phyloP scores from a whole-genome alignment of 495 filamentous ascomycete genomes.

The Bacidia gigantensis region DNA sequence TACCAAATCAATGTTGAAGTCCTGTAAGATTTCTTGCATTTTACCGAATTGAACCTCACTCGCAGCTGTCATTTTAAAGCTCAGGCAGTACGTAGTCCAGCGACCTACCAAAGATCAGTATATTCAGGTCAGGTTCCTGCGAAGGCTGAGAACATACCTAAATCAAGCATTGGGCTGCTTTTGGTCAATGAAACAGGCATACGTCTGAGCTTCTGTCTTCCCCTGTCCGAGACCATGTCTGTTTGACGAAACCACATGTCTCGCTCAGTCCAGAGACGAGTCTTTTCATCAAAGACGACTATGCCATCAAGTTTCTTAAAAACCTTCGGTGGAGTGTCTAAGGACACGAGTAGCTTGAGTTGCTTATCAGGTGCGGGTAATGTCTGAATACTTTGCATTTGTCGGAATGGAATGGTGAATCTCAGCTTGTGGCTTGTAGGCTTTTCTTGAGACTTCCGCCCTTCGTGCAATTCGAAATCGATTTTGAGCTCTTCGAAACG shows the following conservation, averaged over 20 bases:
- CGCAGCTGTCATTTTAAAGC: conserved; percentile 27
- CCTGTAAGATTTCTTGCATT: conserved; percentile 43
- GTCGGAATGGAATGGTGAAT: conserved; percentile 49
- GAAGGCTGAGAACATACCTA: conserved; percentile 37
- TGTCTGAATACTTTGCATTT: conserved; percentile 44
- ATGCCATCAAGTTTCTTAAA: conserved; percentile 40
- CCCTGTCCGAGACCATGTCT: conserved; percentile 42
- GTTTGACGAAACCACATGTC: conserved; percentile 69
- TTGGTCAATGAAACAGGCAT: conserved; percentile 42
- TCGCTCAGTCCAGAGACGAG: conserved; percentile 44
- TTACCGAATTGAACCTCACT: conserved; percentile 22
- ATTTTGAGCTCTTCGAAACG: conserved; percentile 28
- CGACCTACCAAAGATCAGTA: conserved; percentile 23
- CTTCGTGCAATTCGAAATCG: conserved; percentile 23
- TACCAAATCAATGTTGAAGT: conserved; percentile 55
- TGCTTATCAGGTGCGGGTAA: conserved; percentile 21
- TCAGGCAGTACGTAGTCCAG: conserved; percentile 55
- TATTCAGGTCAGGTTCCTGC: conserved; percentile 20
- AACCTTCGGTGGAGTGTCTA: conserved; percentile 52
- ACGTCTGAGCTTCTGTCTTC: conserved; percentile 23
- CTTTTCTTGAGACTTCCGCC: conserved; percentile 5
- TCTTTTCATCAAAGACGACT: conserved; percentile 26
- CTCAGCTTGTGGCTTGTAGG: conserved; percentile 23
- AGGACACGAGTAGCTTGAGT: conserved; percentile 39
- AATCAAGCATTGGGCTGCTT: conserved; percentile 48